Base-by-base conservation (phyloP, 495 filamentous ascomycete species). In the Zalerion maritima region DNA sequence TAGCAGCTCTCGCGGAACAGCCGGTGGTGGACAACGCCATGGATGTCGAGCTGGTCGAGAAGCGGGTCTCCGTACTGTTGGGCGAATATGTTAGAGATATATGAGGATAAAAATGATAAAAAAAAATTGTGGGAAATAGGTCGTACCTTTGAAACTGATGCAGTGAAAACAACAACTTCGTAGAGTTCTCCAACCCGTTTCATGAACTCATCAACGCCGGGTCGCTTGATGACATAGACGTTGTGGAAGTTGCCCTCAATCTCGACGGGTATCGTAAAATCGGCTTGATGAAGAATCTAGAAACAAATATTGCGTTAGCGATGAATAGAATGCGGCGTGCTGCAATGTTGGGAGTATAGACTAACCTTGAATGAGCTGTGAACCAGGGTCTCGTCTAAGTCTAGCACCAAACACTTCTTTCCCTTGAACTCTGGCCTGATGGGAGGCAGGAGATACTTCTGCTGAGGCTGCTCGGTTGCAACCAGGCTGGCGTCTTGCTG, bases 201-300 rank as follows among this genome's bases (percentile, higher is more conserved):
- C 84, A 99, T 93, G 54, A 99, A 99, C 37, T 87, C 74, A 48
- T 99, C 89, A 10, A 96, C 89, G 16, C 89, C 89, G 14, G 89
- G 89, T 32, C 89, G 73, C 55, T 99, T 99, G 50, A 96, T 96
- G 28, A 99, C 89, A 50, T 99, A 99, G 26, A 99, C 92, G 41
- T 99, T 99, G 54, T 99, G 89, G 48, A 85, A 94, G 49, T 94
- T 89, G 10, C 89, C 89, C 54, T 99, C 89, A 35, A 99, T 99
- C 49, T 99, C 89, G 18, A 99, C 91, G 1, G 89, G 89, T 49
- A 99, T 96, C 8, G 91, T 99, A 45, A 99, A 94, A 58, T 99
- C 89, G 24, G 89, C 91, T 60, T 94, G 87, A 40, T 96, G 82
- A 24, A 99, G 70, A 40, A 96, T 86, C 89, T 97, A 39, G 12